These are phyloP conservation scores for Nymphaea colorata DNA, from an alignment of 164 flowering plant species.

Conservation along the genomic window DNA sequence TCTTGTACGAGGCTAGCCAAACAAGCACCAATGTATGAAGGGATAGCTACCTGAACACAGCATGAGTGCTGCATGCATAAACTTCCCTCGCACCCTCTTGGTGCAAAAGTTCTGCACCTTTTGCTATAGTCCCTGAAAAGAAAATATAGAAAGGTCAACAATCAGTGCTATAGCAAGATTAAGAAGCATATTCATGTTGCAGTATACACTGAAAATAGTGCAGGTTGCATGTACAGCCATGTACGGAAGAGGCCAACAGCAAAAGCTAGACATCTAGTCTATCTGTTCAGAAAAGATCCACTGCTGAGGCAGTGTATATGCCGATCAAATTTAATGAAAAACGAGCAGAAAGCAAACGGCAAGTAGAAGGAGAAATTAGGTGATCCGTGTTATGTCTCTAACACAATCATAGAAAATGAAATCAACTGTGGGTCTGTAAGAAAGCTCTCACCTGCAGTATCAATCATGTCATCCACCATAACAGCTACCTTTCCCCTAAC, in stretches of 20 bases:
- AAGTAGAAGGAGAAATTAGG: background rate
- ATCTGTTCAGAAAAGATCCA: no score
- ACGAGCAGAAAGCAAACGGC: background rate
- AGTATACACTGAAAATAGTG: background rate
- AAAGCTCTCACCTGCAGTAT: conserved; percentile 42
- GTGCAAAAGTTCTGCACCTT: conserved; percentile 81
- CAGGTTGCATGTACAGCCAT: background rate
- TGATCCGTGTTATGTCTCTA: background rate
- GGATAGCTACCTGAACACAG: conserved; percentile 65
- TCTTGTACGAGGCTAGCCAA: background rate
- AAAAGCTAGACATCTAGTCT: no score
- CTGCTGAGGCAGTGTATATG: no score
- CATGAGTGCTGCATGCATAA: conserved; percentile 87
- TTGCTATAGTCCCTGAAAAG: conserved; percentile 66
- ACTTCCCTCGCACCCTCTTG: conserved; percentile 96
- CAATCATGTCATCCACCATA: conserved; percentile 99
- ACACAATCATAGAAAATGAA: background rate
- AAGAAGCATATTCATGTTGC: no score
- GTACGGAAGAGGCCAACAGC: no score
- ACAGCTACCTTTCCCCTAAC: conserved; percentile 96
- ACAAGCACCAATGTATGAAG: background rate
- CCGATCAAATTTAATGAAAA: no score
- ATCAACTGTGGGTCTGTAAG: background rate
- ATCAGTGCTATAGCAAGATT: no score
- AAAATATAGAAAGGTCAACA: background rate